Evolutionary conservation across 176 grass and related monocot species (phyloP), one percentile per base, ranked within the genome.

Genomic region (Calamus simplicifolius): DNA sequence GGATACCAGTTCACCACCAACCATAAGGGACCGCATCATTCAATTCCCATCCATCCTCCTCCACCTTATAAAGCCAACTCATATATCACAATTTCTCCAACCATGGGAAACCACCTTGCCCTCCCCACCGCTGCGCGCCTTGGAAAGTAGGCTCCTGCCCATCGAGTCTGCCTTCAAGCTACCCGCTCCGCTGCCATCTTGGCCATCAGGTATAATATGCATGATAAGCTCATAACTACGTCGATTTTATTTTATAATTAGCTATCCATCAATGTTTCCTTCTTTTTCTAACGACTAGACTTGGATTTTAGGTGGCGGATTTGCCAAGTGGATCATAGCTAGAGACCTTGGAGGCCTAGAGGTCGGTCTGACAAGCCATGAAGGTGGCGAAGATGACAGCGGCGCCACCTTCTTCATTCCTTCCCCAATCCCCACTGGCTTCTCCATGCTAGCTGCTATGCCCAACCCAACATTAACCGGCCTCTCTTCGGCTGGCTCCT

Each of bases 401-500:
- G 87, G 92, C 14, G 72, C 75, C 52, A 74, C 75, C 71, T 88
- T 90, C 80, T 87, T 91, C 66, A 62, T 70, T 57, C 87, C 92
- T 1, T 18, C 75, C 4, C 57, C 68, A 5, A n/a, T 96, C 8
- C 83, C 83, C 4, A 3, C 51, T 15, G 91, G 83, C 10, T 87
- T 90, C 66, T 77, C 26, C 66, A 21, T 78, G 23, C 72, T 97
- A 2, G 87, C 2, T 66, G 77, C 63, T 97, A 97, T 64, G 80
- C 72, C 5, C 84, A 97, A 43, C 69, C 87, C 58, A 97, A 97
- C 78, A n/a, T n/a, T n/a, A 82, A 78, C 69, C 63, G 70, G 1
- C 73, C 66, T 3, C 75, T 91, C 54, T 91, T 61, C 17, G 87
- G 80, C 21, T 86, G 69, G 50, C 28, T 97, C 51, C 72, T 97